A percentile compares a stretch with the other conserved stretches of the same genome.
These are phyloP conservation scores for Allantophomopsis cytisporea DNA, from an alignment of 2,329 filamentous ascomycete species.

Conservation along the genomic window DNA sequence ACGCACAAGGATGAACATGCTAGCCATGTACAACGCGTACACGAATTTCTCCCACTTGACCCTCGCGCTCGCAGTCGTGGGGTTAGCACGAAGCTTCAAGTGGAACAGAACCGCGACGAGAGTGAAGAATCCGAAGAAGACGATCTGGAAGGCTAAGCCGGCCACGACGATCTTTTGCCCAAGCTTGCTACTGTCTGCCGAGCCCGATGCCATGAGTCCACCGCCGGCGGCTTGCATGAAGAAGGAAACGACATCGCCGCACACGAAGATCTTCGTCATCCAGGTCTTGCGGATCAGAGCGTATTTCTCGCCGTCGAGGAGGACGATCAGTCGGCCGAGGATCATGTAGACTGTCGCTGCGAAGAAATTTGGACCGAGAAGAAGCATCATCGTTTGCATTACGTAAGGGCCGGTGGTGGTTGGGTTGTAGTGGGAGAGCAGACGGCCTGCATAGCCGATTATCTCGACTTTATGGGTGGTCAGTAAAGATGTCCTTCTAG, in stretches of 20 bases:
- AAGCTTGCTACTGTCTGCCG: slow-evolving; percentile 7
- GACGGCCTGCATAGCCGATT: slow-evolving; percentile 5
- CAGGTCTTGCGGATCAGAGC: slow-evolving; percentile 17
- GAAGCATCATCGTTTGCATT: slow-evolving; percentile 22
- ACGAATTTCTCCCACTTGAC: slow-evolving; percentile 20
- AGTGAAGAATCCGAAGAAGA: slow-evolving; percentile 37
- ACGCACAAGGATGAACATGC: slow-evolving; percentile 30
- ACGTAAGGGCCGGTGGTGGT: slow-evolving; percentile 13
- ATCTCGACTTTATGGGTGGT: slow-evolving; percentile 4
- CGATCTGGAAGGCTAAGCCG: slow-evolving; percentile 33
- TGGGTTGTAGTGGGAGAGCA: slow-evolving; percentile 1
- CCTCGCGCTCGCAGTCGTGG: slow-evolving; percentile 2
- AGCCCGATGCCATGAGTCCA: slow-evolving; percentile 14
- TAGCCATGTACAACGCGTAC: slow-evolving; percentile 24
- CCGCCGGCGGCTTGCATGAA: slow-evolving; percentile 17
- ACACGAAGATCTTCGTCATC: slow-evolving; percentile 25
- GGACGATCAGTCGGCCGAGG: slow-evolving; percentile 20
- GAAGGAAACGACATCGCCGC: slow-evolving; percentile 26
- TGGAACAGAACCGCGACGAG: slow-evolving; percentile 8
- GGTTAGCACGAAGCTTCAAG: slow-evolving; percentile 2
- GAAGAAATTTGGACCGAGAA: slow-evolving; percentile 22
- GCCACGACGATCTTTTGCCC: slow-evolving; percentile 28
- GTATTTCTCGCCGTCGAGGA: slow-evolving; percentile 17
- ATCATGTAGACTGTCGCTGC: slow-evolving; percentile 25
- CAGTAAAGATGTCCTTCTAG: background rate